Evolutionary conservation across 352 stramenopile species (phyloP).

Genomic region (Globisporangium radiosum): DNA sequence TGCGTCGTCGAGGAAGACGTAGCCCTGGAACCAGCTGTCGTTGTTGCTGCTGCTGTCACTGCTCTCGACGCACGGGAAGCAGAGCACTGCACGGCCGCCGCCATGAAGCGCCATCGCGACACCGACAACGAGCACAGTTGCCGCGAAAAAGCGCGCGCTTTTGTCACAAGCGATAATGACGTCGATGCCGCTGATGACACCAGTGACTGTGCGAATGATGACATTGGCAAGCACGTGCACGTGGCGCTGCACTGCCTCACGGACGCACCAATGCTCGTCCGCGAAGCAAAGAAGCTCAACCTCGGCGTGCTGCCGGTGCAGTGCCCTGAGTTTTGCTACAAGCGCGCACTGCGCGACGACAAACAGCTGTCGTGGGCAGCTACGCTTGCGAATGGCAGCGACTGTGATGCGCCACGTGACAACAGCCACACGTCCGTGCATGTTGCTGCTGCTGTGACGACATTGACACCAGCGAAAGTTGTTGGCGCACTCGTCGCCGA

Average conservation of each 20-base stretch:
- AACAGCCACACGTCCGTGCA: not conserved
- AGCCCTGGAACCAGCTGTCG: conserved; percentile 64
- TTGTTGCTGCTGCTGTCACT: conserved; percentile 5
- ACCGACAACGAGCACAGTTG: not conserved
- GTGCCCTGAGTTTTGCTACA: conserved; percentile 54
- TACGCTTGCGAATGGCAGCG: not conserved
- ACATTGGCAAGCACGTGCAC: not conserved
- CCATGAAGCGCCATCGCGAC: conserved; percentile 20
- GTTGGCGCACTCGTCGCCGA: conserved; percentile 33
- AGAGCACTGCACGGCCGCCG: conserved; percentile 40
- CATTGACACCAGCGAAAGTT: conserved; percentile 7
- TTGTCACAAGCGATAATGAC: conserved; percentile 12
- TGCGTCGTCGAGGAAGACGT: conserved; percentile 30
- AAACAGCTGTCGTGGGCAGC: conserved; percentile 41
- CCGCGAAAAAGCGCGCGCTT: not conserved
- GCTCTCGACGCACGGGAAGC: conserved; percentile 28
- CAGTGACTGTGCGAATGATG: not conserved
- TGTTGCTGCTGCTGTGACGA: no score
- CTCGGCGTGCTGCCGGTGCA: conserved; percentile 61
- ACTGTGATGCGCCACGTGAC: not conserved
- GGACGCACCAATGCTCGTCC: conserved; percentile 31
- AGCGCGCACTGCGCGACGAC: conserved; percentile 42
- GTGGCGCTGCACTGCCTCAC: conserved; percentile 42
- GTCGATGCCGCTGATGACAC: no score
- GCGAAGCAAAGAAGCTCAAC: conserved; percentile 58